Evolutionary conservation across 2,329 filamentous ascomycete genomes (phyloP).

Genomic region (Neonectria ditissima): DNA sequence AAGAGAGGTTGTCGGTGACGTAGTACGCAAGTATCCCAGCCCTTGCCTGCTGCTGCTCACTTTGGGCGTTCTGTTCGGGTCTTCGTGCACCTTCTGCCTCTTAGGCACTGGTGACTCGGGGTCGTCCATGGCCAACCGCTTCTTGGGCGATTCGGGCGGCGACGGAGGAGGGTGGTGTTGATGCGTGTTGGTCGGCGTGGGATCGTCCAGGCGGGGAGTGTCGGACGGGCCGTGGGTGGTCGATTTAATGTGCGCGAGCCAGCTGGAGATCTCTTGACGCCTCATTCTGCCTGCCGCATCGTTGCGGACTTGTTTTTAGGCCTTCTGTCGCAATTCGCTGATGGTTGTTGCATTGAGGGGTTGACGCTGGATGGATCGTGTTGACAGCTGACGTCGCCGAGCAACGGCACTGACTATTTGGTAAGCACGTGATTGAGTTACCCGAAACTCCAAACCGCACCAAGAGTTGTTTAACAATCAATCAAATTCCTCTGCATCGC

Average conservation of each 20-base stretch:
- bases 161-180: constrained; percentile 8
- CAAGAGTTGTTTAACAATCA: too few relatives aligned
- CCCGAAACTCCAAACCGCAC: too few relatives aligned
- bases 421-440: not conserved
- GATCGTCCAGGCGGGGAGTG: constrained; percentile 2
- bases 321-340: not conserved
- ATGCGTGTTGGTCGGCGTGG: constrained; percentile 2
- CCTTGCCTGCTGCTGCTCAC: constrained; percentile 2
- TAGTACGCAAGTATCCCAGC: constrained; percentile 1
- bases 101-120: constrained; percentile 4
- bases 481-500: too few relatives aligned
- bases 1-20: constrained; percentile 9
- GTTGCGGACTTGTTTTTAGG: too few relatives aligned
- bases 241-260: constrained; percentile 1
- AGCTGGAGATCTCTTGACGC: not conserved
- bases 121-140: constrained; percentile 6
- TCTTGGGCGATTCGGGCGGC: constrained; percentile 5
- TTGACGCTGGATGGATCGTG: constrained; percentile 4
- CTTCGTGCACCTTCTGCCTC: constrained; percentile 7
- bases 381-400: constrained; percentile 2
- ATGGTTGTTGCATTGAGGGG: constrained; percentile 3
- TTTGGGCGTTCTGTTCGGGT: constrained; percentile 5
- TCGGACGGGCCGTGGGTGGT: constrained; percentile 2
- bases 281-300: too few relatives aligned
- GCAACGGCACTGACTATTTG: constrained; percentile 1